Percentiles rank a stretch among this genome's conserved stretches.
Conservation (phyloP, 495 filamentous ascomycete species). For the Trichoderma virens region DNA sequence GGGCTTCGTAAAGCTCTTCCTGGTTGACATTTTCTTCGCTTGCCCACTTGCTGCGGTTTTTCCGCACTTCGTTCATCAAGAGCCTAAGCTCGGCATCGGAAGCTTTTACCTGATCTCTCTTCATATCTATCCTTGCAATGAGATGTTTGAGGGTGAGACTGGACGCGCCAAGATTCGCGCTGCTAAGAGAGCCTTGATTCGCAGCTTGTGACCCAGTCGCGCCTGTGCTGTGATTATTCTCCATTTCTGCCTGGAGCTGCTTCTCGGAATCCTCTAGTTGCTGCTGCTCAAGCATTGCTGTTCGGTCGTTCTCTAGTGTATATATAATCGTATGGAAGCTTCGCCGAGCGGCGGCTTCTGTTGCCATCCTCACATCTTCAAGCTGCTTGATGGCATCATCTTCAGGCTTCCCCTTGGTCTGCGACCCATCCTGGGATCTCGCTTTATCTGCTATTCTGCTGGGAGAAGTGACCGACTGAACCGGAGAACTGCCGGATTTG, state of each 20-base stretch:
- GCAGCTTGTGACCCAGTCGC: constrained; percentile 40
- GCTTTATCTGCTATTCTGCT: constrained; percentile 39
- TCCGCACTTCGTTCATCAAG: constrained; percentile 92
- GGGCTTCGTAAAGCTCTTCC: constrained; percentile 93
- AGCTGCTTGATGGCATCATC: constrained; percentile 89
- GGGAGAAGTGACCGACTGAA: constrained; percentile 45
- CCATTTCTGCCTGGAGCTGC: constrained; percentile 91
- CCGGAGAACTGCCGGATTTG: constrained; percentile 51
- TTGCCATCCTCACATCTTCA: constrained; percentile 88
- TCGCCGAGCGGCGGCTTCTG: constrained; percentile 79
- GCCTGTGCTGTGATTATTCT: constrained; percentile 47
- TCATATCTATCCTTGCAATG: constrained; percentile 88
- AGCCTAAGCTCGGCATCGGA: constrained; percentile 87
- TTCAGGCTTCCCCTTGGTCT: constrained; percentile 51
- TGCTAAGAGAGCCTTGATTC: constrained; percentile 78
- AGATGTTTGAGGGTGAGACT: constrained; percentile 94
- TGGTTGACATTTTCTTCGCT: constrained; percentile 95
- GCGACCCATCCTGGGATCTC: constrained; percentile 35
- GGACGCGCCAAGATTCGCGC: constrained; percentile 91
- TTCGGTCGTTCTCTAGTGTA: constrained; percentile 87
- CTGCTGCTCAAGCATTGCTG: constrained; percentile 96
- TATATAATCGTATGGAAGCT: constrained; percentile 91
- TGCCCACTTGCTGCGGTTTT: constrained; percentile 97
- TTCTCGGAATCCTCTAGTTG: constrained; percentile 93
- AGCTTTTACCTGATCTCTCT: constrained; percentile 77